These are phyloP conservation scores for Trypanosoma platydactyli DNA, from an alignment of 208 protist species.

Conservation along the genomic window DNA sequence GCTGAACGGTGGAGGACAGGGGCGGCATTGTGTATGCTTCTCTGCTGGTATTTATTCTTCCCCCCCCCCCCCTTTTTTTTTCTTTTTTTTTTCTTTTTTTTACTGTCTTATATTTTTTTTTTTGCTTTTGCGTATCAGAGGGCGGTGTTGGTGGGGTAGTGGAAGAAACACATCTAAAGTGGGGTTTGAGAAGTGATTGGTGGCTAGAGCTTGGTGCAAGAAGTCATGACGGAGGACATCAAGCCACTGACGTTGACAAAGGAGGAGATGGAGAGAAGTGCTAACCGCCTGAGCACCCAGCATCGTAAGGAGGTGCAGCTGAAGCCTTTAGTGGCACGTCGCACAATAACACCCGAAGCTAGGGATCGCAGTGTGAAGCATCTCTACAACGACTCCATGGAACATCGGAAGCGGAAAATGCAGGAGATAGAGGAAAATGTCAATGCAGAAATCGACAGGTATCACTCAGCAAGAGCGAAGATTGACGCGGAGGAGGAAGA, in stretches of 20 bases:
- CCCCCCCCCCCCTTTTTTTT: neutral
- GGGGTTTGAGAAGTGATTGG: too few relatives aligned
- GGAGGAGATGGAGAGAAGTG: conserved; percentile 72
- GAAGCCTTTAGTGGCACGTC: conserved; percentile 41
- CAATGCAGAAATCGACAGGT: conserved; percentile 50
- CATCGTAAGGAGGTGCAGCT: conserved; percentile 33
- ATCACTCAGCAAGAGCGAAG: conserved; percentile 39
- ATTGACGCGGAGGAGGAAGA: conserved; percentile 40
- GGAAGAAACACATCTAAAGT: too few relatives aligned
- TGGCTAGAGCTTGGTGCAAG: too few relatives aligned
- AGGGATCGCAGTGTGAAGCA: conserved; percentile 65
- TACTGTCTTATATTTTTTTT: conserved; percentile 3
- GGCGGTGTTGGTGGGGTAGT: conserved; percentile 1
- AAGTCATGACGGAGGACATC: conserved; percentile 3
- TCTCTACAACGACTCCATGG: conserved; percentile 85
- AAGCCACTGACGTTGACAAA: conserved; percentile 38
- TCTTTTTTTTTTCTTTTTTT: conserved; percentile 6
- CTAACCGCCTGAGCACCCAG: conserved; percentile 60
- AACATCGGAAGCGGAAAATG: conserved; percentile 37
- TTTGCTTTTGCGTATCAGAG: conserved; percentile 5
- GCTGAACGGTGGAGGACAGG: too few relatives aligned
- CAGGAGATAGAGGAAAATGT: conserved; percentile 49
- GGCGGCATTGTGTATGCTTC: too few relatives aligned
- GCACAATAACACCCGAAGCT: conserved; percentile 50
- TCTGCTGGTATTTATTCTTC: too few relatives aligned